Percentiles rank a stretch among this genome's conserved stretches.
Conservation (phyloP, 208 protist species). For the Wallacemonas collosoma region DNA sequence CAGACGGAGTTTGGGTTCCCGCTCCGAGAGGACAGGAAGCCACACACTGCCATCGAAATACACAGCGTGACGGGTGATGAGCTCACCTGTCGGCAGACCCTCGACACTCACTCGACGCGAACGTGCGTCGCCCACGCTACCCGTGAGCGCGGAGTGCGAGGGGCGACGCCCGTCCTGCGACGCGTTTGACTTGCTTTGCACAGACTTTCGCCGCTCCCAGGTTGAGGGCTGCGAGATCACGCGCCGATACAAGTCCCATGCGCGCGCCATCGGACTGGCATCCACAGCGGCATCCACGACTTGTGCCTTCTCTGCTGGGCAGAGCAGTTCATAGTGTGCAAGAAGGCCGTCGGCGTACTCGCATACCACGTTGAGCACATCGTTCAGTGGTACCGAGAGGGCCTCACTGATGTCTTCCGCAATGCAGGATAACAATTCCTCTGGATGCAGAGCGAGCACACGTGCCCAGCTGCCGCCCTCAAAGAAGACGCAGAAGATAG, state of each 20-base stretch:
- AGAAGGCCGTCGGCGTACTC: conserved; percentile 15
- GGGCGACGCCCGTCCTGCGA: not conserved
- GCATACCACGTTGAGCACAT: not conserved
- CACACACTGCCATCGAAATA: conserved; percentile 14
- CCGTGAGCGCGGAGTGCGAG: not conserved
- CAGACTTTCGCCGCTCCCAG: not conserved
- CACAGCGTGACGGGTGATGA: conserved; percentile 9
- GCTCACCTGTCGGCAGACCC: not conserved
- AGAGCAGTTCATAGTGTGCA: conserved; percentile 15
- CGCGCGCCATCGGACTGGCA: conserved; percentile 5
- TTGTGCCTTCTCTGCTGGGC: not conserved
- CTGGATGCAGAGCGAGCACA: not conserved
- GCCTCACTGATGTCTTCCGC: conserved; percentile 1
- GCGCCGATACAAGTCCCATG: conserved; percentile 7
- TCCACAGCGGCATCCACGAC: not conserved
- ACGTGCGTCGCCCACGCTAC: not conserved
- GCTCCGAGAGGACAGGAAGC: not conserved
- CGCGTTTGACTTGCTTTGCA: not conserved
- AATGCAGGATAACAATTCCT: not conserved
- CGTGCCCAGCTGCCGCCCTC: conserved; percentile 17
- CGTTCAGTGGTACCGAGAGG: not conserved
- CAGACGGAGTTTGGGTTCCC: conserved; percentile 1
- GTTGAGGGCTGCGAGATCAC: not conserved
- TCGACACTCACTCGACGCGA: not conserved
- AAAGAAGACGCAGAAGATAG: conserved; percentile 3